Evolutionary conservation across 148 eudicot genomes (phyloP), one percentile per base, ranked within the genome.

Genomic region (Amaranthus palmeri): DNA sequence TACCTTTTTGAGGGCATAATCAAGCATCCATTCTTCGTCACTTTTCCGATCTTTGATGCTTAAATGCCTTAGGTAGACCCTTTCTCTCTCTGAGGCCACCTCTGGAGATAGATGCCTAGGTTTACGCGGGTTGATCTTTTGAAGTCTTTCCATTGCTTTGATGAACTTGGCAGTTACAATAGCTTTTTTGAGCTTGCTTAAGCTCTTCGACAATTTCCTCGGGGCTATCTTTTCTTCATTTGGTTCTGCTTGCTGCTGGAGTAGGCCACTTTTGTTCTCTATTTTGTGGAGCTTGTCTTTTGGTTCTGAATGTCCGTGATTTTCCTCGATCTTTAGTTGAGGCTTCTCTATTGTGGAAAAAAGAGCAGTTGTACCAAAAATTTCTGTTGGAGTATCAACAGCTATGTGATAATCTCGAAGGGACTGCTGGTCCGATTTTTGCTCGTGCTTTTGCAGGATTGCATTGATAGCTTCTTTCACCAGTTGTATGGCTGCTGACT

Each of bases 21-120:
- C 96, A 61, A 95, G 92, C 97, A 91, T 89, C 97, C 93, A 91
- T 78, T 91, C 88, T 71, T 95, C 97, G 10, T 86, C 67, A 15
- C 25, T 85, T 80, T 72, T 88, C 75, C 80, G 86, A 69, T 75
- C 89, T 52, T 83, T 87, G 69, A 78, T 80, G 58, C 71, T 83
- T 73, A 80, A 85, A 80, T 70, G 93, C 80, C 89, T 80, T 54
- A 95, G 80, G 60, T 56, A 54, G 53, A 92, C 87, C 51, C 77
- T 81, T 81, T 91, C 97, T 46, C 82, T 70, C 74, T 84, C 86
- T 17, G 85, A 70, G 41, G 78, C 82, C 67, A 80, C 71, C 80
- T 74, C 77, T 51, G 78, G 36, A 0, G 86, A 80, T 59, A 82
- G 76, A 72, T 77, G 54, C 46, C 57, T 72, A 52, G 87, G 85